Conservation (phyloP, 106 monocot genomes). For the Dioscorea dumetorum region DNA sequence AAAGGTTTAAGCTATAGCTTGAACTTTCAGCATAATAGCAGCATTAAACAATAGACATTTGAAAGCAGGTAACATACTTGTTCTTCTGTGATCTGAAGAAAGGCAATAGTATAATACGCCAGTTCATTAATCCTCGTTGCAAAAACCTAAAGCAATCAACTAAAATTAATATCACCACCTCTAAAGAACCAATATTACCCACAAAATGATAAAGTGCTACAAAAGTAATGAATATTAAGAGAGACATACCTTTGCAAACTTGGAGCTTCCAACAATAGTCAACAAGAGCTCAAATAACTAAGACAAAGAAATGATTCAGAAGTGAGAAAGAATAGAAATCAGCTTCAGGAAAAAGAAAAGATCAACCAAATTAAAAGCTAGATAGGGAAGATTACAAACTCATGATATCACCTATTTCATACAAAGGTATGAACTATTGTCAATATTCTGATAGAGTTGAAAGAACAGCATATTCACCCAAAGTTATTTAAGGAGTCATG, state of each 20-base stretch:
- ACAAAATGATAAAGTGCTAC: background rate
- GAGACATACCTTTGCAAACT: constrained; percentile 53
- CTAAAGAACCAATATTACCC: background rate
- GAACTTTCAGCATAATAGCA: too few species aligned
- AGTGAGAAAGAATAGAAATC: background rate
- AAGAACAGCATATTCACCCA: too few species aligned
- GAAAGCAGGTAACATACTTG: constrained; percentile 48
- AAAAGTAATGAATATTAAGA: background rate
- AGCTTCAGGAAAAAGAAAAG: too few species aligned
- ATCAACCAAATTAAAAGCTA: too few species aligned
- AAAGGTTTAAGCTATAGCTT: too few species aligned
- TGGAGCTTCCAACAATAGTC: constrained; percentile 57
- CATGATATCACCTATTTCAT: too few species aligned
- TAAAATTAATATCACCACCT: background rate
- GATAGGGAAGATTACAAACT: too few species aligned
- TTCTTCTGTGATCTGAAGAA: constrained; percentile 87
- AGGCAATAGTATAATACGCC: constrained; percentile 65
- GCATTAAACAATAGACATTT: background rate
- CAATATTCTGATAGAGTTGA: too few species aligned
- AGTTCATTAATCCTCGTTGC: constrained; percentile 57
- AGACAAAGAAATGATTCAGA: constrained; percentile 14
- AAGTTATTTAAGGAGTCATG: too few species aligned
- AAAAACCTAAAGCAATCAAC: constrained; percentile 43
- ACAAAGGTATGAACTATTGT: too few species aligned
- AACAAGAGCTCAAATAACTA: constrained; percentile 81